A percentile compares a stretch with the other conserved stretches of the same genome.
These are phyloP conservation scores for Anethum foeniculum DNA, from an alignment of 140 eudicot species.

Conservation along the genomic window DNA sequence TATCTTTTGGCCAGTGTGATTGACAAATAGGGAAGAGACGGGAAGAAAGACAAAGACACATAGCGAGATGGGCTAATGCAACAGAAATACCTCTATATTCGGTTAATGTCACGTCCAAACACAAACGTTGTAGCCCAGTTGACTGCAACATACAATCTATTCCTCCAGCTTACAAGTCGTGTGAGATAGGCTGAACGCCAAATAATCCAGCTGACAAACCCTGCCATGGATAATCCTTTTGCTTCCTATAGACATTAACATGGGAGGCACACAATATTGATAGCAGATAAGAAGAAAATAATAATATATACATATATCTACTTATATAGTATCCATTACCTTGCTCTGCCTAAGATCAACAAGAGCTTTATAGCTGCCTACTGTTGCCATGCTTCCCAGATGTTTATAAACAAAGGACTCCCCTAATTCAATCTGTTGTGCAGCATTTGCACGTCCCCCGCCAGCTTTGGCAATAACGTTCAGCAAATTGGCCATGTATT, in stretches of 20 bases:
- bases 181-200: constrained; percentile 99
- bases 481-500: constrained; percentile 57
- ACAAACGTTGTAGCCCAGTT: constrained; percentile 83
- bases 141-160: constrained; percentile 80
- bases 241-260: constrained; percentile 38
- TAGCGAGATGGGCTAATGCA: not conserved
- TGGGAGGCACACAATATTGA: not conserved
- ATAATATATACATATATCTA: not conserved
- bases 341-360: constrained; percentile 98
- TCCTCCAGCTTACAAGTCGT: constrained; percentile 95
- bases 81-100: constrained; percentile 37
- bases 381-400: constrained; percentile 94
- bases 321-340: constrained; percentile 31
- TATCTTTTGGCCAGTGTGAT: too few species aligned
- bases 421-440: constrained; percentile 47
- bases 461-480: constrained; percentile 70
- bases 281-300: not conserved
- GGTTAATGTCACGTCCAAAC: constrained; percentile 92
- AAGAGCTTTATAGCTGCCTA: constrained; percentile 93
- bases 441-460: constrained; percentile 63
- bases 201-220: constrained; percentile 78
- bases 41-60: not conserved
- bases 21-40: not conserved
- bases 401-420: constrained; percentile 73
- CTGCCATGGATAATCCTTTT: constrained; percentile 84